phyloP scores from a whole-genome alignment of 2,329 filamentous ascomycete genomes.

The Clathrospora elynae region DNA sequence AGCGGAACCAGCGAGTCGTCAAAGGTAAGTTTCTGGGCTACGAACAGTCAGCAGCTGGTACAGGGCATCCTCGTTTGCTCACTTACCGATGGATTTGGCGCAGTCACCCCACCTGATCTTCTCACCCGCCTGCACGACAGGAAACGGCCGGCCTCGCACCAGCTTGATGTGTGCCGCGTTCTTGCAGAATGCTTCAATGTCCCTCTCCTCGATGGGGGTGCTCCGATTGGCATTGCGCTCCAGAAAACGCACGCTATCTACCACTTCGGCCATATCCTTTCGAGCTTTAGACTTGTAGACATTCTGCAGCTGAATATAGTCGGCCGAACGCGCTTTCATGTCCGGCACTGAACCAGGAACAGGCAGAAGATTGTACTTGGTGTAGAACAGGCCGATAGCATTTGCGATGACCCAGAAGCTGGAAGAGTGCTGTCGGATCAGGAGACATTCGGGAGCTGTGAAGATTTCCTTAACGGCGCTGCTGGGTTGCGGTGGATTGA shows the following conservation, averaged over 20 bases:
- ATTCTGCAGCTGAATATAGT: conserved; percentile 89
- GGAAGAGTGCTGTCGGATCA: conserved; percentile 56
- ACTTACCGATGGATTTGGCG: conserved; percentile 60
- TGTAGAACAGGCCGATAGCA: conserved; percentile 78
- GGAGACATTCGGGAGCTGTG: conserved; percentile 65
- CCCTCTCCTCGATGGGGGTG: conserved; percentile 64
- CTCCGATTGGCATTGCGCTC: conserved; percentile 58
- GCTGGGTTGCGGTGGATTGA: conserved; percentile 71
- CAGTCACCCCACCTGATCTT: conserved; percentile 55
- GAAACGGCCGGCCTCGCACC: conserved; percentile 67
- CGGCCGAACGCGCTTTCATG: conserved; percentile 92
- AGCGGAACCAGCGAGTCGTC: conserved; percentile 54
- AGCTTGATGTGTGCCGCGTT: conserved; percentile 92
- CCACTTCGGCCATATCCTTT: conserved; percentile 75
- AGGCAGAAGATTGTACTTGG: conserved; percentile 73
- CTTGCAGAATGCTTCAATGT: conserved; percentile 93
- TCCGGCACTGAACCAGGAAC: conserved; percentile 88
- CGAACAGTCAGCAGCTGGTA: conserved; percentile 10
- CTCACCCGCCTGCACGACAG: conserved; percentile 52
- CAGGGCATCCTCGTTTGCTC: background rate
- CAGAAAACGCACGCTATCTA: conserved; percentile 64
- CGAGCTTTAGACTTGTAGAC: conserved; percentile 91
- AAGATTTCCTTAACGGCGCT: conserved; percentile 78
- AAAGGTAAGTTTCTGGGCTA: conserved; percentile 50
- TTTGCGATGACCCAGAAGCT: conserved; percentile 89